Conservation (phyloP, 805 yeast genomes). For the Metschnikowia proteae region DNA sequence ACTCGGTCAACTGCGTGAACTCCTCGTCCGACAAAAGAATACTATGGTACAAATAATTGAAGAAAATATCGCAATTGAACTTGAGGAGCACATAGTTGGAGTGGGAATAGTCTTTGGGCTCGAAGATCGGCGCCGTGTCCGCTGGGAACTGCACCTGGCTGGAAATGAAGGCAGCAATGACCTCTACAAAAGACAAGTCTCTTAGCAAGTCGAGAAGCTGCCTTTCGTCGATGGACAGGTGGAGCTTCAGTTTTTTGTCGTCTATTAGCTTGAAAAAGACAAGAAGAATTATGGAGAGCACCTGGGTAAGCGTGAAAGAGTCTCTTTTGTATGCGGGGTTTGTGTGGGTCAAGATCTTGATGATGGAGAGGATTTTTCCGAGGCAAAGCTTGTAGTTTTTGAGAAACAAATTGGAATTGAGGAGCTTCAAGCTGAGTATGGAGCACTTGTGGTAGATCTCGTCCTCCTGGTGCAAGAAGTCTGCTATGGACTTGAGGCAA, state of each 20-base stretch:
- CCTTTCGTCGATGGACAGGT: conserved; percentile 12
- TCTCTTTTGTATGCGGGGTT: conserved; percentile 7
- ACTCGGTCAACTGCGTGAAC: conserved; percentile 25
- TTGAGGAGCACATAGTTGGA: conserved; percentile 33
- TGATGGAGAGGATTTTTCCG: conserved; percentile 29
- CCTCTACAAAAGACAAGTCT: conserved; percentile 55
- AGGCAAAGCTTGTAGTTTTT: conserved; percentile 35
- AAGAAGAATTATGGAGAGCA: conserved; percentile 32
- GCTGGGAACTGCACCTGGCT: conserved; percentile 22
- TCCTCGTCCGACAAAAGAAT: conserved; percentile 35
- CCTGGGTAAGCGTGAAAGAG: conserved; percentile 28
- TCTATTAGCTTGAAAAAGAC: conserved; percentile 33
- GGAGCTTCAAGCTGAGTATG: conserved; percentile 30
- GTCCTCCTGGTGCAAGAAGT: conserved; percentile 20
- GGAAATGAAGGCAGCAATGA: conserved; percentile 29
- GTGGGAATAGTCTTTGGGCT: conserved; percentile 8
- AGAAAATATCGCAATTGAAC: conserved; percentile 38
- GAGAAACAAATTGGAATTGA: conserved; percentile 36
- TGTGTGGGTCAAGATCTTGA: conserved; percentile 1
- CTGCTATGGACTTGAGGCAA: conserved; percentile 32
- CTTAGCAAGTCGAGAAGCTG: conserved; percentile 39
- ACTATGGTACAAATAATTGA: conserved; percentile 37
- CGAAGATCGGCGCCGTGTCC: conserved; percentile 4
- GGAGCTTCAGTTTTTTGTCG: conserved; percentile 18
- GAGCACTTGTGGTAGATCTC: conserved; percentile 32